Base-by-base conservation (phyloP, 176 grass and related monocot species). In the Rhipidocladum racemiflorum region DNA sequence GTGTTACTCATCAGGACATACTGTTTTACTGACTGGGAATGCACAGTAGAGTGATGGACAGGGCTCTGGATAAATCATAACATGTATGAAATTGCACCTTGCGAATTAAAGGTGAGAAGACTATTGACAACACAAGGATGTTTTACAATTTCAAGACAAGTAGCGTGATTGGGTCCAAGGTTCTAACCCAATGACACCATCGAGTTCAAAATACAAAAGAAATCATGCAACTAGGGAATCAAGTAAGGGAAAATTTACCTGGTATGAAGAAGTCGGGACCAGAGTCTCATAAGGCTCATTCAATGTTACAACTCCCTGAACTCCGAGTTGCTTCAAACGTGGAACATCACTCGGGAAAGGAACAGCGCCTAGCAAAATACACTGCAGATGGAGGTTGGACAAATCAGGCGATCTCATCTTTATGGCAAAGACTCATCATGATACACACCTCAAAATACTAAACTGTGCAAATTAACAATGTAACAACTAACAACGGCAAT, bases 201-300 rank as follows among this genome's bases (percentile, higher is more conserved):
- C 45, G 4, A 71, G 61, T 28, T 43, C 25, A 53, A 30, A 83
- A 83, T n/a, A 50, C 9, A 67, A 74, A 43, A 12, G 32, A 68
- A 73, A 23, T 39, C 40, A 81, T 54, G 45, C 12, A 76, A 25
- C 12, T 62, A 67, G 35, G 64, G 76, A 50, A 45, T 39, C 9
- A 79, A 49, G 25, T 44, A 25, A 81, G 32, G 36, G 27, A 75
- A 61, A 76, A 18, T 61, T 81, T 93, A 89, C 93, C 91, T 91
- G 79, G 72, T 99, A 99, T 82, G 96, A 90, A 44, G 83, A 91
- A 70, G 91, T 88, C 9, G 91, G 80, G 40, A 99, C 97, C 85
- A 99, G 80, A 40, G 93, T 99, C 66, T 99, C 97, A 42, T 99
- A 99, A 43, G 93, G 82, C 71, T 99, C 97, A 32, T 96, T 99